Base-by-base conservation (phyloP, 2,329 filamentous ascomycete genomes). In the Paecilomyces sp. region DNA sequence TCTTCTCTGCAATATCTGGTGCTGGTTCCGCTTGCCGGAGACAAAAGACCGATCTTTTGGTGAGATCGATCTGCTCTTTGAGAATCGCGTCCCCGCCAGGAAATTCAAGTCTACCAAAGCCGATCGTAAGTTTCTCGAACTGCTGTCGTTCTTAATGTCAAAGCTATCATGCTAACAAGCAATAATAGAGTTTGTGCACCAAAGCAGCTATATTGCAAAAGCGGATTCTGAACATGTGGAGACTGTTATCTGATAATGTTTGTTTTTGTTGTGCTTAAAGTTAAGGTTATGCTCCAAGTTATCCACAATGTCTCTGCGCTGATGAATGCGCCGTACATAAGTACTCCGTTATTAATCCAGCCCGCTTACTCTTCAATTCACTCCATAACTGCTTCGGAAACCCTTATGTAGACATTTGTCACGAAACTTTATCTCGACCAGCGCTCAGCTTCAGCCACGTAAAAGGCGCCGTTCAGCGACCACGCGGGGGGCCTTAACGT, bases 61-160 rank as follows among this genome's bases (percentile, higher is more conserved):
- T 24, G 76, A 78, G 64, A 58, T 78, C 13, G 76, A 77, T 60
- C 68, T 77, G 9, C 56, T 79, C 41, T 79, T 79, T 61, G 68
- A 75, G 60, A 67, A 70, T 55, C 71, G 67, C 53, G 67, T 75
- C 8, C 66, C 69, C 33, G 72, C 75, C 11, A 66, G 72, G 36
- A 70, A 74, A 36, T 78, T 72, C 31, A 47, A n/a, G 13, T 47
- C 36, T 8, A n/a, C 36, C n/a, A n/a, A n/a, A 18, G 36, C n/a
- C 2, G 36, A 47, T 4, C 13, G 36, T 47, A n/a, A n/a, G 13
- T n/a, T 2, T 6, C 13, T 18, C 18, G 22, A 47, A 47, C n/a
- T 6, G n/a, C 22, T 18, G 15, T 47, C 6, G 4, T 3, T 47
- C n/a, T 6, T 47, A 1, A 8, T 8, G 15, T n/a, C 4, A 47